These are phyloP conservation scores for Hanseniaspora sp. DNA, from an alignment of 1,139 yeast species.

Conservation along the genomic window DNA sequence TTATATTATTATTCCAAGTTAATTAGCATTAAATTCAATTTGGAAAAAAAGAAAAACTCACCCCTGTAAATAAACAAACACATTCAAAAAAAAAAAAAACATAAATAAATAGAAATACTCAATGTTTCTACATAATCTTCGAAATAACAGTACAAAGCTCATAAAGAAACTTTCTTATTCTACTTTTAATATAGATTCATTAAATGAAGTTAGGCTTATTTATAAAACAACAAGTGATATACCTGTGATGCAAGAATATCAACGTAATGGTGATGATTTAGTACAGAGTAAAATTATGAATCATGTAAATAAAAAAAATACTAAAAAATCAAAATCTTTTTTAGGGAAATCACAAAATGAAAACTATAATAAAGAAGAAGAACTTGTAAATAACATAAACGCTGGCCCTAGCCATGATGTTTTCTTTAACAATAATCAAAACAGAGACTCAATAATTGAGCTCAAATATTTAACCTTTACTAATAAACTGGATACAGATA, in stretches of 20 bases:
- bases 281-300: not conserved
- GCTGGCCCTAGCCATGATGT: constrained; percentile 1
- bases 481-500: not conserved
- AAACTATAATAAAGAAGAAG: not conserved
- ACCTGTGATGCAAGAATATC: not conserved
- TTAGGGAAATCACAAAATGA: not conserved
- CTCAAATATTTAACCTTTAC: not conserved
- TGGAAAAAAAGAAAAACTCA: too few relatives aligned
- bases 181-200: not conserved
- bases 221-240: not conserved
- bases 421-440: not conserved
- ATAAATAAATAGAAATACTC: too few relatives aligned
- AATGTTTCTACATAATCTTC: not conserved
- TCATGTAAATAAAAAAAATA: not conserved
- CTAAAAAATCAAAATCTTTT: not conserved
- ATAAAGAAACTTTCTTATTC: not conserved
- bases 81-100: too few relatives aligned
- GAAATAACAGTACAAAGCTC: not conserved
- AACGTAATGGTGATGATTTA: not conserved
- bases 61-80: too few relatives aligned
- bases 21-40: too few relatives aligned
- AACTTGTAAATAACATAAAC: not conserved
- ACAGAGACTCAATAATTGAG: not conserved
- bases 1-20: too few relatives aligned
- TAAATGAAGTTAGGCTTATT: not conserved